A percentile compares a stretch with the other conserved stretches of the same genome.
Conservation (phyloP, 2,329 filamentous ascomycete species). For the Diaporthe sp. region DNA sequence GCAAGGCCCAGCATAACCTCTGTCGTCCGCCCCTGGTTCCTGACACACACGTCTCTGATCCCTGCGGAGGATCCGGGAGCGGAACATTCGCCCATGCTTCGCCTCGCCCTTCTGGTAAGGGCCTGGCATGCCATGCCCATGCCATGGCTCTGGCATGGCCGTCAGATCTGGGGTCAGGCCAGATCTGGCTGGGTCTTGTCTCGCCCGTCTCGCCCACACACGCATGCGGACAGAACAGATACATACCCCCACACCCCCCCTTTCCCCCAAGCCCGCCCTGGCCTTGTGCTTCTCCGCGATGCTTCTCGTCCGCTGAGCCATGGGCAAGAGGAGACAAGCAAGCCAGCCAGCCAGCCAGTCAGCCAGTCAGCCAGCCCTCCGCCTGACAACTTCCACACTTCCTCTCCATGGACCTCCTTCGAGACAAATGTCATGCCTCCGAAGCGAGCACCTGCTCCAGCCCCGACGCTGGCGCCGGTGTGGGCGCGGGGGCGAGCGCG, state of each 20-base stretch:
- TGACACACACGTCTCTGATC: constrained; percentile 18
- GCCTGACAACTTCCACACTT: constrained; percentile 12
- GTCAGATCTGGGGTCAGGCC: constrained; percentile 11
- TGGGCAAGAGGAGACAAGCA: constrained; percentile 25
- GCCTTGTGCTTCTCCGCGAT: background rate
- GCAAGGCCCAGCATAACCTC: background rate
- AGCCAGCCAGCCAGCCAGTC: constrained; percentile 22
- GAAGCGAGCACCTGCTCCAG: constrained; percentile 39
- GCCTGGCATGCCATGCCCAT: background rate
- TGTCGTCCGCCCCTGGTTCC: background rate
- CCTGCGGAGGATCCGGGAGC: constrained; percentile 28
- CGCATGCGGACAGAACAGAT: constrained; percentile 7
- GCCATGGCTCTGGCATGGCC: too few relatives aligned
- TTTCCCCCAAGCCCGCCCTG: background rate
- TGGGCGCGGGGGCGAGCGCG: background rate
- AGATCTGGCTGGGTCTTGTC: constrained; percentile 20
- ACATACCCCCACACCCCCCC: constrained; percentile 11
- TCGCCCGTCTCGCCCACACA: background rate
- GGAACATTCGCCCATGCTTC: constrained; percentile 19
- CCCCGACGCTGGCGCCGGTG: constrained; percentile 35
- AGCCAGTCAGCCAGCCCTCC: constrained; percentile 13
- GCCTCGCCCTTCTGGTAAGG: constrained; percentile 12
- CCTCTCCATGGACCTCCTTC: constrained; percentile 22
- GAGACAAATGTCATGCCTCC: constrained; percentile 36
- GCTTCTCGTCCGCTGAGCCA: constrained; percentile 29